Evolutionary conservation across 495 filamentous ascomycete species (phyloP).

Genomic region (Neurospora sp.): DNA sequence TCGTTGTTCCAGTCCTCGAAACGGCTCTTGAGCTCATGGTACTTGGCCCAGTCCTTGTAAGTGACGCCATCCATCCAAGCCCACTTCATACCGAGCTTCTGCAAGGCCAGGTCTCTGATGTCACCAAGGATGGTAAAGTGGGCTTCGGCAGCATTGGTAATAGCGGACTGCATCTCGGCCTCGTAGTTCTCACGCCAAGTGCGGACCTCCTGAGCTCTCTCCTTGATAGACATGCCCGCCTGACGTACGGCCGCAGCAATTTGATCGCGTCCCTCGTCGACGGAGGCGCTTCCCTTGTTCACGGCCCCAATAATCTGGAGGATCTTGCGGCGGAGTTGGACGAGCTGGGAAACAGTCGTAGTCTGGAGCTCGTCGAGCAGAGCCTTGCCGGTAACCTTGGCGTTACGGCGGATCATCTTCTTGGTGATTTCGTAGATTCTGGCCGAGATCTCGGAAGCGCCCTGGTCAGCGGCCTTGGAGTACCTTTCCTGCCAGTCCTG

Average conservation of each 20-base stretch:
- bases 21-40: conserved; percentile 71
- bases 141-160: conserved; percentile 65
- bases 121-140: conserved; percentile 75
- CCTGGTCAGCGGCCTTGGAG: conserved; percentile 68
- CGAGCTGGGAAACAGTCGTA: conserved; percentile 49
- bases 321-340: conserved; percentile 58
- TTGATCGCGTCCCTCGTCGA: conserved; percentile 51
- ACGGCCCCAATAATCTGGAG: conserved; percentile 46
- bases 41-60: conserved; percentile 92
- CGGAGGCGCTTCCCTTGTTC: conserved; percentile 30
- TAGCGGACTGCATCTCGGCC: conserved; percentile 53
- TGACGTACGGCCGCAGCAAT: conserved; percentile 53
- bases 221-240: conserved; percentile 68
- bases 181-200: conserved; percentile 70
- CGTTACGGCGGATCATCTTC: conserved; percentile 42
- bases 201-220: conserved; percentile 71
- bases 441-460: conserved; percentile 65
- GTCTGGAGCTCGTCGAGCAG: conserved; percentile 60
- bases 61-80: conserved; percentile 92
- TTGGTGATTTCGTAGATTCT: conserved; percentile 54
- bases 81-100: conserved; percentile 97
- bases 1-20: conserved; percentile 80
- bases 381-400: conserved; percentile 47
- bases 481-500: conserved; percentile 79
- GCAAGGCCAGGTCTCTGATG: conserved; percentile 79